A percentile compares a stretch with the other conserved stretches of the same genome.
Conservation (phyloP, 352 stramenopile genomes). For the Phytopythium ostracodes region DNA sequence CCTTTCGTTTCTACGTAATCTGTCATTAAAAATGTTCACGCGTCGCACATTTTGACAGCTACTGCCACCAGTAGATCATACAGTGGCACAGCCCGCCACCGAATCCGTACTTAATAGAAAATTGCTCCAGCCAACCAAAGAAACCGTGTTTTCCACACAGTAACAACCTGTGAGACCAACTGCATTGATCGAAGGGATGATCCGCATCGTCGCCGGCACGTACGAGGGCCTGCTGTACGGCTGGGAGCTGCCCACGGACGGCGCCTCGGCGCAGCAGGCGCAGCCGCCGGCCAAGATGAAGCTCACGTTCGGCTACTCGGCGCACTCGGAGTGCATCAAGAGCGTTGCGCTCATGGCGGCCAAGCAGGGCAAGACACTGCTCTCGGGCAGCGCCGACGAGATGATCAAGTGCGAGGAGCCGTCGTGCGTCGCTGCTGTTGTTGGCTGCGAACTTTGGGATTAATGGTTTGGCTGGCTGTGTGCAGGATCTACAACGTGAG, state of each 20-base stretch:
- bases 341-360: conserved; percentile 76
- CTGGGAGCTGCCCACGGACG: conserved; percentile 53
- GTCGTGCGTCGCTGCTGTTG: not conserved
- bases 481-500: conserved; percentile 86
- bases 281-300: conserved; percentile 56
- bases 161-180: too few species aligned
- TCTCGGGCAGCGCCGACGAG: conserved; percentile 82
- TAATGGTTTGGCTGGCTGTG: conserved; percentile 3
- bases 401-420: conserved; percentile 72
- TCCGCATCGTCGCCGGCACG: conserved; percentile 80
- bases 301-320: conserved; percentile 81
- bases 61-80: conserved; percentile 14
- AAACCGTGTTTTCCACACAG: too few species aligned
- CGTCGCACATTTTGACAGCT: conserved; percentile 30
- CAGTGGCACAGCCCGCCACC: conserved; percentile 9
- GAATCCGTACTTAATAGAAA: conserved; percentile 26
- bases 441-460: not conserved
- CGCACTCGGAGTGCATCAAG: conserved; percentile 85
- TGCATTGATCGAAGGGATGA: conserved; percentile 22
- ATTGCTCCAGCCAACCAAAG: conserved; percentile 20
- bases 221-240: conserved; percentile 87
- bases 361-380: conserved; percentile 76
- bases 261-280: conserved; percentile 13
- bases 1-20: not conserved
- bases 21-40: conserved; percentile 18